Evolutionary conservation across 345 rosid species (phyloP).

Genomic region (Laguncularia racemosa): DNA sequence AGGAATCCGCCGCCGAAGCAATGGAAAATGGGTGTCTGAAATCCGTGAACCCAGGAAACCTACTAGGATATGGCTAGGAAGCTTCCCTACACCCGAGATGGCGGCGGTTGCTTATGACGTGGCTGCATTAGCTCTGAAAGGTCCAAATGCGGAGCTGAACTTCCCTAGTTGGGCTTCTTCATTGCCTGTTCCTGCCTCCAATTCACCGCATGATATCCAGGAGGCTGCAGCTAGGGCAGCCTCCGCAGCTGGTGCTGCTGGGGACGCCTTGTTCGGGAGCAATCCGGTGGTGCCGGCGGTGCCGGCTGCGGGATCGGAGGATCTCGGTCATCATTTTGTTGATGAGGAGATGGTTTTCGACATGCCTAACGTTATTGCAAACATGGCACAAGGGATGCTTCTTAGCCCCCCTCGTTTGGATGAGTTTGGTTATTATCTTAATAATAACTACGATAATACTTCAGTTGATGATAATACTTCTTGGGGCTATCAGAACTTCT

Average conservation of each 20-base stretch:
- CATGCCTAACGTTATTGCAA: conserved; percentile 69
- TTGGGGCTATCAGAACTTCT: conserved; percentile 8
- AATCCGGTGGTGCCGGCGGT: not conserved
- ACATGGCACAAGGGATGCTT: conserved; percentile 99
- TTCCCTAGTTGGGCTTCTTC: conserved; percentile 13
- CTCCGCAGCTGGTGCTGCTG: conserved; percentile 13
- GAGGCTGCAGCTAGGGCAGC: conserved; percentile 17
- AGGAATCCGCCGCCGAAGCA: conserved; percentile 16
- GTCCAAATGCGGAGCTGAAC: conserved; percentile 17
- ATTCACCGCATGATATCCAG: conserved; percentile 13
- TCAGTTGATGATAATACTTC: not conserved
- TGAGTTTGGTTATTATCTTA: not conserved
- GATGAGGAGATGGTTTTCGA: conserved; percentile 88
- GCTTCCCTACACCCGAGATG: conserved; percentile 21
- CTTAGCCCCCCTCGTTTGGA: conserved; percentile 79
- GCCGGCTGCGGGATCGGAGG: not conserved
- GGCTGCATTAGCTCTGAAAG: conserved; percentile 17
- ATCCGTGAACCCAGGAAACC: conserved; percentile 18
- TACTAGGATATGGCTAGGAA: conserved; percentile 21
- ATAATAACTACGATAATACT: not conserved
- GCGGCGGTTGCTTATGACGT: conserved; percentile 20
- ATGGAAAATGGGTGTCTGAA: conserved; percentile 20
- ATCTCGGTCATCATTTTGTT: conserved; percentile 23
- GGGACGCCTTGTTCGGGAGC: conserved; percentile 6
- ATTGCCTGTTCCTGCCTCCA: conserved; percentile 12